Base-by-base conservation (phyloP, 805 yeast species). In the Metschnikowia orientalis region DNA sequence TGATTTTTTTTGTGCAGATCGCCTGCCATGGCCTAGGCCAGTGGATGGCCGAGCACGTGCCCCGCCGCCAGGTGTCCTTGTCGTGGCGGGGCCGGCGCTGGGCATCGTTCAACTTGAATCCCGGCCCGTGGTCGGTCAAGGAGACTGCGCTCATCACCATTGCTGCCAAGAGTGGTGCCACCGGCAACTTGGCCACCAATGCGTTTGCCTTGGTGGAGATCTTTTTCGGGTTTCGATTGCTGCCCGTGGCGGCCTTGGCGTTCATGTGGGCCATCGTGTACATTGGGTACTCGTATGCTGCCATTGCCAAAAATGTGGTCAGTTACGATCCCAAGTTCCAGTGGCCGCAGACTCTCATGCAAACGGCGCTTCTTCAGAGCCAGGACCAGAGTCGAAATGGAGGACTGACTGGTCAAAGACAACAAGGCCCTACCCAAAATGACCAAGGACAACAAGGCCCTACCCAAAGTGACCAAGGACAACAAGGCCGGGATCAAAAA, bases 111-210 rank as follows among this genome's bases (percentile, higher is more conserved):
- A 56, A 56, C 33, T 19, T 42, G 21, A 73, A 73, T 37, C 79
- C 79, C 0, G 73, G 76, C 2, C 77, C 79, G 0, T 73, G 77
- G 77, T 54, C 74, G 4, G 63, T 73, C 26, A 72, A 73, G 37
- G 79, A 73, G 44, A 63, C 77, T 6, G 69, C 73, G 20, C 36
- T 79, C 57, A 62, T 75, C 22, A 68, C 76, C 6, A 57, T 71
- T 18, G 66, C 77, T 1, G 77, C 77, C 2, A 71, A 70, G 17
- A 62, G 71, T 21, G 69, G 76, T 12, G 69, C 81, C 38, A 65
- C 77, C 1, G 76, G 76, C 1, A 71, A 69, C 38, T 57, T 64
- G 44, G 78, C 73, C 10, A 71, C 75, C 1, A 59, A 58, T 15
- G 69, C 73, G 0, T 45, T 72, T 18, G 66, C 77, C 0, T 46